Base-by-base conservation (phyloP, 2,329 filamentous ascomycete species). In the Penicillium psychrosexuale region DNA sequence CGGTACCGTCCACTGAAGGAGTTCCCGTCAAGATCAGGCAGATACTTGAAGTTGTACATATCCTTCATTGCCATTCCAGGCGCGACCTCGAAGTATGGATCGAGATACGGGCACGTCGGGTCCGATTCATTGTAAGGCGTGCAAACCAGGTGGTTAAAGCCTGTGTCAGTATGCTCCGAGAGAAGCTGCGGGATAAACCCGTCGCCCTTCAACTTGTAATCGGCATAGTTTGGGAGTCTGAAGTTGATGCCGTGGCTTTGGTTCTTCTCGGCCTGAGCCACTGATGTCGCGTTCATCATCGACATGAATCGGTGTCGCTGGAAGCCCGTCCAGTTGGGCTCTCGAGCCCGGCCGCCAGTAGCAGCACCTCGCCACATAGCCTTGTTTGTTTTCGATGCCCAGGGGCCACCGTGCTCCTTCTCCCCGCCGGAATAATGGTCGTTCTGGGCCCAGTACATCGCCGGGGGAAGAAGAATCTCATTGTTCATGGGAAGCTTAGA, bases 1-100 rank as follows among this genome's bases (percentile, higher is more conserved):
- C 85, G 79, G 65, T 86, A 90, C 6, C 87, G 82, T 1, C 86
- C 87, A 27, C 83, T 87, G 66, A 88, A 88, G 1, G 81, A 84
- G 73, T 88, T 86, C 30, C 89, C 90, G 70, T 93, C 90, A 53
- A 93, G 82, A 68, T 94, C 90, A 0, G 87, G 84, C 2, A 93
- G 77, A 66, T 84, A 89, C 68, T 91, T 92, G 73, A 79, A 77
- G 3, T 67, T 57, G 64, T 77, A 81, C 57, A 76, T 74, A n/a
- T 77, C 61, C 5, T 64, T 61, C 47, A 66, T 60, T 3, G 70
- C 58, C 36, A 75, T 68, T 1, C 55, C 50, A 1, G 64, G 53
- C 3, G 65, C 66, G n/a, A 72, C 54, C 6, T 57, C 19, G 55
- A 74, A 78, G 59, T 74, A 76, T 1, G 68, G 66, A 31, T 75